Evolutionary conservation across 75 land plant genomes (phyloP), one percentile per base, ranked within the genome.

Genomic region (Pinus albicaulis): DNA sequence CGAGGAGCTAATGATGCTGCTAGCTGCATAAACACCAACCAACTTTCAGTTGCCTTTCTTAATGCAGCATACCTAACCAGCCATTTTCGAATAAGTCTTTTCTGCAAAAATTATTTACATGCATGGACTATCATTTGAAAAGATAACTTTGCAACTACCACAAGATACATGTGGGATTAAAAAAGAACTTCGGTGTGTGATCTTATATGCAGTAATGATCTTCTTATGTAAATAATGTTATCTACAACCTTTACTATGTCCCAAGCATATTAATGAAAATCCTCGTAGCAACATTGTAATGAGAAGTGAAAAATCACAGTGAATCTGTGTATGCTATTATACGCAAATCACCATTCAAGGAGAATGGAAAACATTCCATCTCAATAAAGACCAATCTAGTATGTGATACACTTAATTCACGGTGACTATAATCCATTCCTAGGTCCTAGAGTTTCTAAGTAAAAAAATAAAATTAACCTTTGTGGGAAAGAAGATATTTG

Each of bases 1-100:
- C 99, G 90, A 71, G 99, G 99, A 59, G 93, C 98, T 80, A 98
- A 93, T 74, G 98, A 95, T 58, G 99, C 98, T 63, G 99, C 99
- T 15, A 98, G 81, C 99, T 97, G 99, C 81, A 89, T 55, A 52
- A 65, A 79, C 22, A 63, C 22, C 23, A 53, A 17, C 31, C 58
- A 44, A 76, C 26, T 38, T 59, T 53, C 16, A 61, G 14, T 25
- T 25, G 0, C 11, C 24, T 61, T 61, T 61, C 24, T 61, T 24
- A 61, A 61, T 23, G 15, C 25, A 24, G 64, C 64, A 61, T 26
- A 61, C 24, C 19, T 31, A n/a, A 16, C 8, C 3, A 56, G 11
- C 17, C 16, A 15, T 7, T 10, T 55, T 73, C 25, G 25, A 23
- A 7, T 25, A 23, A 73, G 31, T 11, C 8, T 12, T 24, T 13